Base-by-base conservation (phyloP, 768 basidiomycete species). In the Tulasnella sp. region DNA sequence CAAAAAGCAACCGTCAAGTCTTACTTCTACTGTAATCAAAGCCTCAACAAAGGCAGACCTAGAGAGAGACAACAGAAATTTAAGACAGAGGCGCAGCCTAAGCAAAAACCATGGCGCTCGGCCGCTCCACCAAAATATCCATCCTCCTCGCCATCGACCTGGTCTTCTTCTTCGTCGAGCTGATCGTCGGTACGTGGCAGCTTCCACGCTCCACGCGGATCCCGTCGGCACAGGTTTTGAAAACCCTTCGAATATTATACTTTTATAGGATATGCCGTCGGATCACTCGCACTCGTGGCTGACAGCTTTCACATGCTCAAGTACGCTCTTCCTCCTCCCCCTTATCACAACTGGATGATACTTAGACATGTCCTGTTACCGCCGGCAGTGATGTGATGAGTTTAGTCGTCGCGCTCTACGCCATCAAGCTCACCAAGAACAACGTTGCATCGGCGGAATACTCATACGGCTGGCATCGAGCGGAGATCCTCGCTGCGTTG, bases 241-340 rank as follows among this genome's bases (percentile, higher is more conserved):
- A 71, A 68, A 74, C 48, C 78, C 62, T 68, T 68, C 27, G 6
- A 36, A 68, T 68, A 34, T 56, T 78, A 21, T 74, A 52, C 56
- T 62, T 82, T 80, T 80, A 36, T 82, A 93, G 96, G 97, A 58
- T 97, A 97, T 91, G 91, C 93, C n/a, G 95, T 98, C 78, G 96
- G 96, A 40, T 97, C 96, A 0, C 90, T 98, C 1, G 97, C 97
- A 1, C 92, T 99, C 77, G 92, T 99, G 72, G 97, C 97, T 10
- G 97, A 98, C 86, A 94, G 93, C 82, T 99, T 99, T 85, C 97
- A 99, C 87, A 99, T 98, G 97, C 92, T 98, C 87, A 98, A 98
- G 96, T 97, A 81, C 80, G 92, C 83, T 9, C 9, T n/a, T n/a
- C 8, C 52, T 21, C 58, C 27, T 2, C 38, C 27, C 12, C 27